Conservation (phyloP, 768 basidiomycete species). For the Phlegmacium glaucopus region DNA sequence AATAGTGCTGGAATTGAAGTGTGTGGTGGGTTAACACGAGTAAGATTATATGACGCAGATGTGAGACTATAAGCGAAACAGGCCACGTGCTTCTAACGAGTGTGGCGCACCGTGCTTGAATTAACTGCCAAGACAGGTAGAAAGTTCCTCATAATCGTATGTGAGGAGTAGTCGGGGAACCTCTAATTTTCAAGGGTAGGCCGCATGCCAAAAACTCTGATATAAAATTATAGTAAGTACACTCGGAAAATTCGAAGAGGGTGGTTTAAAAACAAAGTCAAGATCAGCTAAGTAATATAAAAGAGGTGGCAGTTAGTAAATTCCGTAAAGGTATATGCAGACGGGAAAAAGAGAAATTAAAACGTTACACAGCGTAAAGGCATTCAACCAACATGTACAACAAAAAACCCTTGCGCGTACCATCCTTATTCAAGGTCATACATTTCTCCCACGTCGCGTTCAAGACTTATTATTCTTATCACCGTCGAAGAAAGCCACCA, state of each 20-base stretch:
- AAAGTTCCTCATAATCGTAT: no score
- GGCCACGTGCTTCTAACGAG: no score
- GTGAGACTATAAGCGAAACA: no score
- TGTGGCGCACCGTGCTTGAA: no score
- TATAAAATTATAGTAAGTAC: not conserved
- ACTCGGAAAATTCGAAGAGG: not conserved
- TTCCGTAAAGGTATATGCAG: constrained; percentile 4
- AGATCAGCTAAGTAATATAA: constrained; percentile 1
- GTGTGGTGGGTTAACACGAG: no score
- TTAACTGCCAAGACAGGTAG: no score
- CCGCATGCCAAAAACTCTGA: not conserved
- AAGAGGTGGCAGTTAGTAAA: constrained; percentile 1
- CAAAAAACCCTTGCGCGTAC: not conserved
- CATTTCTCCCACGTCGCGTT: not conserved
- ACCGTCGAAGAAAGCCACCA: constrained; percentile 82
- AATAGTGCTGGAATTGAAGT: no score
- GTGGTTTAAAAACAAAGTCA: not conserved
- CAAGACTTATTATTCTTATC: constrained; percentile 32
- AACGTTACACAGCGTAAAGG: not conserved
- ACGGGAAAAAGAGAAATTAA: not conserved
- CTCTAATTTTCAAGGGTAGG: no score
- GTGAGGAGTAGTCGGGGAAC: no score
- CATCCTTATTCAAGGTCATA: not conserved
- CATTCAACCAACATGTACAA: not conserved
- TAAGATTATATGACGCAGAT: no score